Evolutionary conservation across 371 early-diverging fungal genomes (phyloP).

Genomic region (Apophysomyces variabilis): DNA sequence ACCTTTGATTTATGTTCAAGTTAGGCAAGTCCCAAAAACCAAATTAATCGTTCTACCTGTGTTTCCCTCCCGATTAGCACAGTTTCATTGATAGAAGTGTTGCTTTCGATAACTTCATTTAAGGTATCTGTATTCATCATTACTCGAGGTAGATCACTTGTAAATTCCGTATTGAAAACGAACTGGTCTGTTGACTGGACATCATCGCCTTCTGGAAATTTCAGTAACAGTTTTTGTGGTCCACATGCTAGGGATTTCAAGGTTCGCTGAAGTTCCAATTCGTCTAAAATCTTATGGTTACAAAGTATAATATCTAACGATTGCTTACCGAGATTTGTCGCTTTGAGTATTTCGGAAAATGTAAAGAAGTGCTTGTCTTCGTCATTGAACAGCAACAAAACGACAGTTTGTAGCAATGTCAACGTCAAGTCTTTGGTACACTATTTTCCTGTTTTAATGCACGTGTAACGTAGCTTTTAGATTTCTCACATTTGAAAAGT

Average conservation of each 20-base stretch:
- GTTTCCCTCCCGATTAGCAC: conserved; percentile 79
- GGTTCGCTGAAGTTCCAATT: conserved; percentile 75
- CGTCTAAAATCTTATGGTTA: conserved; percentile 44
- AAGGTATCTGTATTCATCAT: conserved; percentile 86
- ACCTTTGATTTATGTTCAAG: conserved; percentile 37
- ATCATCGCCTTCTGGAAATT: conserved; percentile 58
- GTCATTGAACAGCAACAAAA: conserved; percentile 80
- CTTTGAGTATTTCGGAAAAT: conserved; percentile 70
- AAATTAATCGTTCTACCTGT: conserved; percentile 36
- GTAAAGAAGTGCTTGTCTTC: conserved; percentile 44
- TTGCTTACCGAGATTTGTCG: conserved; percentile 64
- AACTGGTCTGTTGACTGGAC: conserved; percentile 71
- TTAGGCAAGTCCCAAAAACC: no score
- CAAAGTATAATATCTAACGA: background rate
- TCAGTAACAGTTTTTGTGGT: conserved; percentile 74
- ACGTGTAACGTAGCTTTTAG: background rate
- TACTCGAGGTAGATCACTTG: conserved; percentile 64
- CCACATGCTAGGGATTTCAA: conserved; percentile 87
- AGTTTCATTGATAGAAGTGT: conserved; percentile 67
- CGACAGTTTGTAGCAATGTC: conserved; percentile 77
- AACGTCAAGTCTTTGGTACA: conserved; percentile 45
- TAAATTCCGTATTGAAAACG: conserved; percentile 69
- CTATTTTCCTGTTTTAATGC: conserved; percentile 3
- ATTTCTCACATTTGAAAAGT: conserved; percentile 59
- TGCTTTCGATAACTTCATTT: conserved; percentile 83